Evolutionary conservation across 805 yeast species (phyloP).

Genomic region (Candida anglica): DNA sequence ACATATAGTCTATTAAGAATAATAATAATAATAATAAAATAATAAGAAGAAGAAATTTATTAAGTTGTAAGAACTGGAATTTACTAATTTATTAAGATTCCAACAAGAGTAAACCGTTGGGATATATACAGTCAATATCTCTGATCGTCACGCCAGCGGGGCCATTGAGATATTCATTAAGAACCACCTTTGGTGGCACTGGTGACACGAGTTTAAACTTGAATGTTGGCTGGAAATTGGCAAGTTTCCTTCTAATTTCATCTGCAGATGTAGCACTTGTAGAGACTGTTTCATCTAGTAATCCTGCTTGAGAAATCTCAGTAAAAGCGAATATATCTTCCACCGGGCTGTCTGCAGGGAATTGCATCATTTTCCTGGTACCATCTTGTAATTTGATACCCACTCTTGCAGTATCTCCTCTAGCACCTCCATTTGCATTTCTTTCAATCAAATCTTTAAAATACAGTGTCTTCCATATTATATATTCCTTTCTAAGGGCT

Average conservation of each 20-base stretch:
- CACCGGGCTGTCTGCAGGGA: constrained; percentile 25
- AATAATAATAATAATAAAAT: background rate
- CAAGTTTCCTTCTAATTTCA: constrained; percentile 20
- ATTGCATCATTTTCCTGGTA: constrained; percentile 41
- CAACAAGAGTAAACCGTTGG: constrained; percentile 53
- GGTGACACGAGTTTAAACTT: constrained; percentile 32
- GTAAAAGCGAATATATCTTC: constrained; percentile 32
- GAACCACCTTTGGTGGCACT: constrained; percentile 31
- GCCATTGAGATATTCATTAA: constrained; percentile 17
- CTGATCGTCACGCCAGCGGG: constrained; percentile 36
- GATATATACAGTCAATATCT: constrained; percentile 53
- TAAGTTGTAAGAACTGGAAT: too few species aligned
- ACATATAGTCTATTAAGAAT: background rate
- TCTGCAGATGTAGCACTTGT: constrained; percentile 15
- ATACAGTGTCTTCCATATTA: constrained; percentile 24
- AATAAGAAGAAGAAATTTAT: constrained; percentile 1
- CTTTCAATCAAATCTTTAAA: constrained; percentile 14
- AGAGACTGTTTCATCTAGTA: constrained; percentile 16
- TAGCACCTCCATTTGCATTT: constrained; percentile 8
- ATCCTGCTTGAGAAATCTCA: constrained; percentile 39
- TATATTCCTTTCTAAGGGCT: constrained; percentile 34
- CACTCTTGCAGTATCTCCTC: constrained; percentile 46
- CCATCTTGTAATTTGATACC: constrained; percentile 70
- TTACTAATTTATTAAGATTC: too few species aligned
- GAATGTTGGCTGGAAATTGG: constrained; percentile 15